Conservation (phyloP, 83 land plant genomes). For the Thuja plicata region DNA sequence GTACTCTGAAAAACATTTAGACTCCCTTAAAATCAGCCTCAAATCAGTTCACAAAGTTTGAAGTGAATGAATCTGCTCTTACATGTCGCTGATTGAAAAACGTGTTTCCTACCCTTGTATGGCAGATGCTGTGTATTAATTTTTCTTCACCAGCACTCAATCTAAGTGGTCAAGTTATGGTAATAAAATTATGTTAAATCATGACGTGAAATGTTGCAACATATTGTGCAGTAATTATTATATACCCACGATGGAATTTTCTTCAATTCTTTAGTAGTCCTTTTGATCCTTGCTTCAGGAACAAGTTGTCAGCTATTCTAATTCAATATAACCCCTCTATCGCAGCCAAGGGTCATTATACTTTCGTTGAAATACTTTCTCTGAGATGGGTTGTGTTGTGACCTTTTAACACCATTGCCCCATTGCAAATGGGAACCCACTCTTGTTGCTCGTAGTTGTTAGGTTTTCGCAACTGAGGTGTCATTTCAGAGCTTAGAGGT, state of each 20-base stretch:
- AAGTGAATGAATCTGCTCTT: not conserved
- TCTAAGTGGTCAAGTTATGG: not conserved
- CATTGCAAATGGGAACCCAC: too few species aligned
- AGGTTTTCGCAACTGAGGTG: too few species aligned
- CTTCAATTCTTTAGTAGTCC: not conserved
- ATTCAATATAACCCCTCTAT: not conserved
- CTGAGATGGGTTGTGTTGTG: too few species aligned
- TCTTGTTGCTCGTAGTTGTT: too few species aligned
- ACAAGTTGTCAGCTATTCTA: not conserved
- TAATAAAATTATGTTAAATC: not conserved
- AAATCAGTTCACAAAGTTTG: not conserved
- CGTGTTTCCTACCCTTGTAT: not conserved
- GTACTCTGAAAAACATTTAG: too few species aligned
- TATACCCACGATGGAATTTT: not conserved
- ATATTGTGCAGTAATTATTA: not conserved
- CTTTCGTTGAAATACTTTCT: not conserved
- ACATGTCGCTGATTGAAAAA: not conserved
- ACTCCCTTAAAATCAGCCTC: too few species aligned
- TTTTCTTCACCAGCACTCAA: not conserved
- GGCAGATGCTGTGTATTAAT: not conserved
- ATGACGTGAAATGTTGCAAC: not conserved
- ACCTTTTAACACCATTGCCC: too few species aligned
- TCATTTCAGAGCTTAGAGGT: too few species aligned
- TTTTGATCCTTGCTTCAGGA: not conserved
- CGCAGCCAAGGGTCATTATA: not conserved